Base-by-base conservation (phyloP, 805 yeast genomes). In the Candida quercuum region DNA sequence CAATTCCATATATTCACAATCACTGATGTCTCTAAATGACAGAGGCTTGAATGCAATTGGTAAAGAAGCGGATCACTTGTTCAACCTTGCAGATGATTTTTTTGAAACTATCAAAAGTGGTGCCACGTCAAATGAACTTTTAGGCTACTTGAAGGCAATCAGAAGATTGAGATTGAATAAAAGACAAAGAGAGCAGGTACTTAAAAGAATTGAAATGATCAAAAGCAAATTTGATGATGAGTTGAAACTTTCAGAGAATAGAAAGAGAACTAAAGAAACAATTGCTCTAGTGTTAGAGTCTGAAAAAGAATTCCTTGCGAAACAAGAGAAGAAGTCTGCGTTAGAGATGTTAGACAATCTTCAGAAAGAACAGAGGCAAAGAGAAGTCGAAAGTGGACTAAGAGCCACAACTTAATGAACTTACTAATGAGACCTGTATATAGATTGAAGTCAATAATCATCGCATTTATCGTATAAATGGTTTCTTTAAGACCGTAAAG, bases 141-240 rank as follows among this genome's bases (percentile, higher is more conserved):
- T 36, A 19, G 57, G 57, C 1, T 52, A 46, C 30, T 35, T 48
- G 13, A 51, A 52, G 22, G 39, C 56, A 2, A 19, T 52, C n/a
- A 49, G 51, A 41, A 44, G 50, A 32, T 28, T 52, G 7, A 45
- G 53, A n/a, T 19, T 52, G 14, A 37, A 44, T 3, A 42, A 35
- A 7, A 40, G 38, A 15, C 50, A 43, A 28, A 45, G 52, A 29
- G 37, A 38, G 6, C 31, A 31, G 1, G 47, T 49, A 2, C 20
- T 52, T 18, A 15, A 41, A 15, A 34, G 40, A 8, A 43, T 45
- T 13, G 36, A 24, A 10, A 8, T n/a, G 19, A 41, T 42, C 7
- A 45, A 42, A 29, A 28, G 35, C 17, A 36, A 28, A 19, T 42
- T 40, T n/a, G 38, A 42, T 12, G 27, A 37, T n/a, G 49, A 48